Base-by-base conservation (phyloP, 2,329 filamentous ascomycete genomes). In the Penicillium sp. region DNA sequence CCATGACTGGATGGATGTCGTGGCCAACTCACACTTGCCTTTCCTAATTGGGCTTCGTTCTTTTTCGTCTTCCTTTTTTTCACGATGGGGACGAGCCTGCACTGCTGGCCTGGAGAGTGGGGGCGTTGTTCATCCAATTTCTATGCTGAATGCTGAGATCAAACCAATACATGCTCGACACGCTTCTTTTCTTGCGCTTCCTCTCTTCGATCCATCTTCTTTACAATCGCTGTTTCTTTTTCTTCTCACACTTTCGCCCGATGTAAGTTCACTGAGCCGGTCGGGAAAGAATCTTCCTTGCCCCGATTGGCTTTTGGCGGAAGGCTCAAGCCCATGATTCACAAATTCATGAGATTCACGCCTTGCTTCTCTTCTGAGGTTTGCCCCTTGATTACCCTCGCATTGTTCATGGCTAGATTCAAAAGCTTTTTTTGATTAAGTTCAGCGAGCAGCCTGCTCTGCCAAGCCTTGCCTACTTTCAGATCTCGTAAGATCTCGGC, bases 1-100 rank as follows among this genome's bases (percentile, higher is more conserved):
- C 47, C 50, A 54, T 63, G 59, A 61, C 54, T 63, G 60, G 60
- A 57, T 50, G 48, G 48, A 54, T 43, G 52, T 41, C 48, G 34
- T 56, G 44, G 60, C 57, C 61, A 64, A 61, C 61, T 64, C 61
- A 62, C 49, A 42, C 38, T 57, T 45, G 33, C 52, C 54, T 60
- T 58, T 42, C 55, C 56, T n/a, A 41, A 62, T 60, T 36, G 42
- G 54, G 56, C 21, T 23, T 38, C 16, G 44, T 44, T 52, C 42
- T n/a, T 16, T 46, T 49, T 54, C n/a, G 4, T n/a, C 2, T 21
- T 39, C 13, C 5, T 39, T 39, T 39, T 21, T 9, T 7, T 9
- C 8, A 9, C 5, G 3, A 39, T 4, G 36, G 18, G 36, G 36
- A 21, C 16, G 18, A 10, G 18, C 36, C 15, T 38, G 15, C n/a